phyloP scores from a whole-genome alignment of 2,329 filamentous ascomycete genomes.

The Corynespora cassiicola region DNA sequence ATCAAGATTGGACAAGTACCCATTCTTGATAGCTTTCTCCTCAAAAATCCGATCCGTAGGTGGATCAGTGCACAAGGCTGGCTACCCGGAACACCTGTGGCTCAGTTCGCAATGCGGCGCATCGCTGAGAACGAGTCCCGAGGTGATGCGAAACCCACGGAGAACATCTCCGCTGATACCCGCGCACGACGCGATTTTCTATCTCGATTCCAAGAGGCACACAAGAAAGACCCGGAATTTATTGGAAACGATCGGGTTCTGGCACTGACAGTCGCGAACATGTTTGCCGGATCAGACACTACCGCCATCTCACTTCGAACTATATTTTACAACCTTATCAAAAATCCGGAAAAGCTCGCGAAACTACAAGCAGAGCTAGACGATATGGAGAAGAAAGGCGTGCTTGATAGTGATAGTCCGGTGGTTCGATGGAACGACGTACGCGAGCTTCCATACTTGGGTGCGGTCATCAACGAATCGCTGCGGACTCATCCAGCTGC shows the following conservation, averaged over 20 bases:
- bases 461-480: conserved; percentile 53
- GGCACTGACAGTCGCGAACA: conserved; percentile 18
- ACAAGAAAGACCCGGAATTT: conserved; percentile 16
- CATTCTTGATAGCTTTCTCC: conserved; percentile 12
- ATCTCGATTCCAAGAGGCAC: conserved; percentile 17
- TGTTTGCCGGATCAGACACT: conserved; percentile 45
- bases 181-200: conserved; percentile 13
- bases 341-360: conserved; percentile 23
- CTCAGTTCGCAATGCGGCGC: conserved; percentile 11
- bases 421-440: too few relatives aligned
- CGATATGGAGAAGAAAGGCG: conserved; percentile 1
- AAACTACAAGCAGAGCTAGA: conserved; percentile 26
- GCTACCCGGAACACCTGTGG: conserved; percentile 13
- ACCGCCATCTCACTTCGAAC: conserved; percentile 44
- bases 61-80: conserved; percentile 14
- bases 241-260: conserved; percentile 18
- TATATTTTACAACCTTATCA: conserved; percentile 46
- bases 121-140: conserved; percentile 10
- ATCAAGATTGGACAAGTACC: conserved; percentile 16
- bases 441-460: conserved; percentile 43
- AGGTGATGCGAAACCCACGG: too few relatives aligned
- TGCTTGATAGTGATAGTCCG: too few relatives aligned
- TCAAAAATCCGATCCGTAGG: conserved; percentile 17
- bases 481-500: conserved; percentile 52
- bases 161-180: not conserved